A percentile compares a stretch with the other conserved stretches of the same genome.
Evolutionary conservation across 78 protist genomes (phyloP).

Genomic region (Fonticula alba): DNA sequence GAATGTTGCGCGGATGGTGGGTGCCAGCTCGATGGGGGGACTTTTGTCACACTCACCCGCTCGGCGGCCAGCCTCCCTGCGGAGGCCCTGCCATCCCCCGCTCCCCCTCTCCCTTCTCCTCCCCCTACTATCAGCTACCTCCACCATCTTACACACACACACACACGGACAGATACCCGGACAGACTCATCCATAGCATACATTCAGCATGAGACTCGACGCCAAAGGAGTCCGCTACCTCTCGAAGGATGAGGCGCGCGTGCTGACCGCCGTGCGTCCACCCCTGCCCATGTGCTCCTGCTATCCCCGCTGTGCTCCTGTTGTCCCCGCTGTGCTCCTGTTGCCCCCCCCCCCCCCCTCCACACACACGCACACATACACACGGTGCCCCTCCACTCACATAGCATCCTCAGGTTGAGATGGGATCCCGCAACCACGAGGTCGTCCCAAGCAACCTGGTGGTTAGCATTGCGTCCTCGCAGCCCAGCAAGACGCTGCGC

Average conservation of each 20-base stretch:
- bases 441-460: conserved; percentile 69
- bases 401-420: conserved; percentile 27
- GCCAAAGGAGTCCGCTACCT: conserved; percentile 52
- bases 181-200: too few relatives aligned
- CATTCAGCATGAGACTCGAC: conserved; percentile 18
- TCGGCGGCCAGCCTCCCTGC: too few relatives aligned
- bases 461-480: conserved; percentile 53
- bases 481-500: conserved; percentile 40
- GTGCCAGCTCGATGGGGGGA: too few relatives aligned
- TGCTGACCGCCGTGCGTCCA: conserved; percentile 54
- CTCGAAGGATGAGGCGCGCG: conserved; percentile 64
- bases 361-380: too few relatives aligned
- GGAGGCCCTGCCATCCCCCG: too few relatives aligned
- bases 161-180: too few relatives aligned
- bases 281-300: neutral
- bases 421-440: conserved; percentile 83
- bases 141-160: too few relatives aligned
- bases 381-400: neutral
- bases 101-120: too few relatives aligned
- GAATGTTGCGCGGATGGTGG: too few relatives aligned
- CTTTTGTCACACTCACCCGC: too few relatives aligned
- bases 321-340: neutral
- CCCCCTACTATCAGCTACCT: too few relatives aligned
- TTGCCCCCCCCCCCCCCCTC: neutral
- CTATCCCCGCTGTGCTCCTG: neutral